These are phyloP conservation scores for Microbotryum intermedium DNA, from an alignment of 1,284 basidiomycete genomes.

Conservation along the genomic window DNA sequence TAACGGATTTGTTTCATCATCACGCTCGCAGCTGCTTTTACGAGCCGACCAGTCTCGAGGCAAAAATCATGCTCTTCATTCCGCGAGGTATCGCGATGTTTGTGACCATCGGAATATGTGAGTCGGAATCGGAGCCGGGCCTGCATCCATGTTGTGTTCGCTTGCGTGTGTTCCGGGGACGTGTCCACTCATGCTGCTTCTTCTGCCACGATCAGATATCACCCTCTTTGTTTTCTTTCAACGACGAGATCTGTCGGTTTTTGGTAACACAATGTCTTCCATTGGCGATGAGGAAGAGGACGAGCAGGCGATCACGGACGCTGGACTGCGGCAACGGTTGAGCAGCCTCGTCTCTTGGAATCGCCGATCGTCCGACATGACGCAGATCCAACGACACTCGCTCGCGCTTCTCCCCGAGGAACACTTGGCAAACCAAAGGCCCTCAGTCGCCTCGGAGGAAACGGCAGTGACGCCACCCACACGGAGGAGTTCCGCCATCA, in stretches of 20 bases:
- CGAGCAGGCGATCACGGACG: background rate
- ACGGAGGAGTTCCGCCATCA: background rate
- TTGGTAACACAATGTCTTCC: conserved; percentile 9
- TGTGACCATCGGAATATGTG: conserved; percentile 7
- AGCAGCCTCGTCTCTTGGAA: background rate
- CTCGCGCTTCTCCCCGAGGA: background rate
- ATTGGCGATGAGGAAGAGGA: background rate
- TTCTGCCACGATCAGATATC: background rate
- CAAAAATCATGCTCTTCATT: conserved; percentile 15
- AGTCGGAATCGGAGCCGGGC: background rate
- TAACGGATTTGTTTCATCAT: too few relatives aligned
- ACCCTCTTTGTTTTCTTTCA: conserved; percentile 19
- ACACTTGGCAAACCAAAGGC: too few relatives aligned
- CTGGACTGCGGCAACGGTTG: background rate
- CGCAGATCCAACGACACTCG: background rate
- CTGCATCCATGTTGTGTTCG: too few relatives aligned
- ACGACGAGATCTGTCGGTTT: conserved; percentile 8
- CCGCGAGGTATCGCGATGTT: conserved; percentile 12
- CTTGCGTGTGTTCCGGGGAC: background rate
- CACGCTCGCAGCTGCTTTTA: conserved; percentile 5
- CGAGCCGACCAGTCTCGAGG: background rate
- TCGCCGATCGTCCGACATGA: background rate
- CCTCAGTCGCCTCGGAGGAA: too few relatives aligned
- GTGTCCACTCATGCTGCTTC: background rate
- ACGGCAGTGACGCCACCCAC: too few relatives aligned